Conservation (phyloP, 2,329 filamentous ascomycete species). For the Pseudogymnoascus sp. region DNA sequence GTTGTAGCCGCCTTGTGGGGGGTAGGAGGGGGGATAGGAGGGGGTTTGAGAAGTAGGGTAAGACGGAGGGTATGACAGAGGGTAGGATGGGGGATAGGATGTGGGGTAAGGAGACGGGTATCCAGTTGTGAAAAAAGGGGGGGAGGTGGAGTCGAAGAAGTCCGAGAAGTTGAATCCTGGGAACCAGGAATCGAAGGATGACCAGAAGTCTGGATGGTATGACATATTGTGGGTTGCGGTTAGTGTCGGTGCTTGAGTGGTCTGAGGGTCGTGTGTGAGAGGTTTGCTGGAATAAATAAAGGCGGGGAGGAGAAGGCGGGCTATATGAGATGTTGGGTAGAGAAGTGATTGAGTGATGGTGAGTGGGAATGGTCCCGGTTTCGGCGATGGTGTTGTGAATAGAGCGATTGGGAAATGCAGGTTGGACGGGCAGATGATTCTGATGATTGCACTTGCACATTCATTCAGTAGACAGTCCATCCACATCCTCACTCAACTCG, state of each 20-base stretch:
- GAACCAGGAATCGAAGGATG: slow-evolving; percentile 1
- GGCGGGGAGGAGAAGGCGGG: too few species aligned
- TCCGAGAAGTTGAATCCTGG: neutral
- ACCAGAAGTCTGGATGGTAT: neutral
- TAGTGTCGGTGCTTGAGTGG: neutral
- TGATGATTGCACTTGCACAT: neutral
- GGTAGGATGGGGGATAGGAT: neutral
- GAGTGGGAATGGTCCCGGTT: neutral
- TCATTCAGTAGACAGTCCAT: neutral
- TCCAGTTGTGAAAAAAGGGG: neutral
- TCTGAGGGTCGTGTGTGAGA: neutral
- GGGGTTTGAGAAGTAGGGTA: neutral
- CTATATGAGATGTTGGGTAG: neutral
- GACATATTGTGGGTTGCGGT: neutral
- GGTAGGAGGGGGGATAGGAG: neutral
- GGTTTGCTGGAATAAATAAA: too few species aligned
- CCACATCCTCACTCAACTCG: neutral
- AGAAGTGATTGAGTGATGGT: neutral
- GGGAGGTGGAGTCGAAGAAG: neutral
- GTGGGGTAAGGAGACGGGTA: neutral
- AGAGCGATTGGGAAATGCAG: too few species aligned
- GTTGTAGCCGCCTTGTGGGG: neutral
- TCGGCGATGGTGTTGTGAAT: neutral
- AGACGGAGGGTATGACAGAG: neutral
- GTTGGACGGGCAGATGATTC: neutral